Conservation (phyloP, 2,329 filamentous ascomycete genomes). For the Dactylellina drechsleri region DNA sequence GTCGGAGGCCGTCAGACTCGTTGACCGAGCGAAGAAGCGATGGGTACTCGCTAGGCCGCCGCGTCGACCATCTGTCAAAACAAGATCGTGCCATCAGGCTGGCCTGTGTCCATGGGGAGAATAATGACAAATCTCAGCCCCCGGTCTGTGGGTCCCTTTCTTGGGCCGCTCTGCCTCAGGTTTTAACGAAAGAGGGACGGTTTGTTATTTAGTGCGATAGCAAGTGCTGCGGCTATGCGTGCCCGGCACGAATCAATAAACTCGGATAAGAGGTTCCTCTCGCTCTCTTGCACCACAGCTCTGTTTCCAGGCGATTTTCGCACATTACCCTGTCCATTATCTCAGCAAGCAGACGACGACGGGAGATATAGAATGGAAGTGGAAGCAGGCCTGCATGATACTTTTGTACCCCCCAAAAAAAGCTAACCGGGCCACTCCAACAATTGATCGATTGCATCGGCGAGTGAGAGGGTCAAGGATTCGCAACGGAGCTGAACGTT, state of each 20-base stretch:
- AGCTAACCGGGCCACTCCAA: background rate
- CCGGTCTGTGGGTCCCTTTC: background rate
- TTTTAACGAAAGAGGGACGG: slow-evolving; percentile 38
- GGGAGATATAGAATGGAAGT: too few species aligned
- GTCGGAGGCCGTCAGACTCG: slow-evolving; percentile 29
- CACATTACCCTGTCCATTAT: background rate
- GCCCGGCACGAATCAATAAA: slow-evolving; percentile 19
- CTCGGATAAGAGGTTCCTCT: slow-evolving; percentile 23
- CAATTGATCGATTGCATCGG: slow-evolving; percentile 3
- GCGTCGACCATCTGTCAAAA: slow-evolving; percentile 11
- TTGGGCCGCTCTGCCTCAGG: background rate
- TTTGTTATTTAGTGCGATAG: slow-evolving; percentile 39
- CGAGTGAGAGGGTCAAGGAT: slow-evolving; percentile 1
- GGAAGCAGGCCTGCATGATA: too few species aligned
- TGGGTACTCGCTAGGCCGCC: slow-evolving; percentile 26
- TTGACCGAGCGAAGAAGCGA: slow-evolving; percentile 16
- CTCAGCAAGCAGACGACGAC: too few species aligned
- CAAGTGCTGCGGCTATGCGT: slow-evolving; percentile 39
- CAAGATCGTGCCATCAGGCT: slow-evolving; percentile 19
- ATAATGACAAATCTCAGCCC: slow-evolving; percentile 44
- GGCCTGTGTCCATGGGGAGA: background rate
- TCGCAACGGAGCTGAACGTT: slow-evolving; percentile 18
- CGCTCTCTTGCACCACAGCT: too few species aligned
- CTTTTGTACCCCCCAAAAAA: too few species aligned
- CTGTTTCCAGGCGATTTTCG: too few species aligned